Evolutionary conservation across 73 alveolate species (phyloP).

Genomic region (Paramecium tetraurelia): DNA sequence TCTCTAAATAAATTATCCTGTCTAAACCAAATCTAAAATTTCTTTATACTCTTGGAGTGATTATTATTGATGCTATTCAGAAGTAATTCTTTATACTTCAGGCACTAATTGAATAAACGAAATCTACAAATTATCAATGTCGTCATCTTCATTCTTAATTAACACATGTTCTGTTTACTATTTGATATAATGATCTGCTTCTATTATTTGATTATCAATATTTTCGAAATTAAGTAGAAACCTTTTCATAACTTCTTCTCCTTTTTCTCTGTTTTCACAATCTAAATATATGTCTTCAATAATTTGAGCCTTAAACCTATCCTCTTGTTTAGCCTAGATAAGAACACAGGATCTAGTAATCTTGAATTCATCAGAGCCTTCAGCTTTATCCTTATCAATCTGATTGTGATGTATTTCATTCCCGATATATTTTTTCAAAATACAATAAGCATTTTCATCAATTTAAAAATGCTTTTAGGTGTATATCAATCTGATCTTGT

Average conservation of each 20-base stretch:
- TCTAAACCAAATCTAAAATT: background rate
- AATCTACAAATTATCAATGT: background rate
- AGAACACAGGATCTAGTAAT: background rate
- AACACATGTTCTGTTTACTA: background rate
- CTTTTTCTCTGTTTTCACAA: background rate
- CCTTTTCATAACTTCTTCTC: background rate
- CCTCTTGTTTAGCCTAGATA: background rate
- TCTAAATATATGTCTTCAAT: constrained; percentile 11
- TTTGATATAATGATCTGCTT: background rate
- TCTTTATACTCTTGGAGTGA: background rate
- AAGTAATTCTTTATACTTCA: background rate
- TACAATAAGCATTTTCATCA: background rate
- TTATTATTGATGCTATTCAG: background rate
- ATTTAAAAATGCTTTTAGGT: background rate
- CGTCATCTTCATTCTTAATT: background rate
- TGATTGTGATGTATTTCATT: background rate
- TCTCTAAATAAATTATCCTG: background rate
- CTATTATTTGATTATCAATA: background rate
- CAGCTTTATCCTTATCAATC: background rate
- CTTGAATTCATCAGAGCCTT: background rate
- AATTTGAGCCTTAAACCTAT: background rate
- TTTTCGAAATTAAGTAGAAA: background rate
- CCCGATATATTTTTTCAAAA: background rate
- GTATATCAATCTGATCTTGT: background rate
- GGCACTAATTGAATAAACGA: background rate